Evolutionary conservation across 169 alveolate genomes (phyloP).

Genomic region (Prorocentrum cordatum): DNA sequence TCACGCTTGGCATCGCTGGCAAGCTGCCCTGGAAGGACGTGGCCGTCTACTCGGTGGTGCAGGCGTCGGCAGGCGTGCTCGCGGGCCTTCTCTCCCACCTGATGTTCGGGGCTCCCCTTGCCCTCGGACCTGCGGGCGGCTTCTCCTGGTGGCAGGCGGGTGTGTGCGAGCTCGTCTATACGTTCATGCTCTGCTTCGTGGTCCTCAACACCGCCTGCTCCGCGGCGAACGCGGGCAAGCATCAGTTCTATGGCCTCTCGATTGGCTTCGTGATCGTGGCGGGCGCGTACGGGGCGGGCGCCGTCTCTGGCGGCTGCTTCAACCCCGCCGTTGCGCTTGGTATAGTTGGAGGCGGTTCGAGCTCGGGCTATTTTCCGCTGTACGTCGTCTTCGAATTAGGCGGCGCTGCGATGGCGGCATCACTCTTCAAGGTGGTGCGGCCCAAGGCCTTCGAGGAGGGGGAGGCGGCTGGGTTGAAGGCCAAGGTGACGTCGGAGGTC

Average conservation of each 20-base stretch:
- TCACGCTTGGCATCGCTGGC: constrained; percentile 3
- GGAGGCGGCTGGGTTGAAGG: background rate
- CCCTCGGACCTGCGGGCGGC: constrained; percentile 33
- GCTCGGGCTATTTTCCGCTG: constrained; percentile 2
- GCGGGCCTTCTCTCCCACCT: constrained; percentile 18
- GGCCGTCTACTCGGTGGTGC: background rate
- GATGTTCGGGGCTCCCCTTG: constrained; percentile 27
- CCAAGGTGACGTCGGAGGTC: constrained; percentile 10
- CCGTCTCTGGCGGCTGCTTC: constrained; percentile 13
- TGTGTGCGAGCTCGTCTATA: constrained; percentile 32
- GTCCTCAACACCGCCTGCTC: background rate
- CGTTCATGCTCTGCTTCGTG: constrained; percentile 56
- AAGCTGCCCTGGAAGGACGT: background rate
- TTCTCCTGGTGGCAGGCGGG: constrained; percentile 60
- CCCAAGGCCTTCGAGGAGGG: background rate
- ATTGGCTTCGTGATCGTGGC: constrained; percentile 52
- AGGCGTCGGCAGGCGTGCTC: constrained; percentile 13
- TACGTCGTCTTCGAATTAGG: constrained; percentile 38
- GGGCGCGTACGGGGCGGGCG: constrained; percentile 15
- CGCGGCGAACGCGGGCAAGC: background rate
- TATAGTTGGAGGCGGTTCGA: background rate
- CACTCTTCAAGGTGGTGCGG: background rate
- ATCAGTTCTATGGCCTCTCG: constrained; percentile 56
- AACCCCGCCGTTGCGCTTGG: constrained; percentile 30
- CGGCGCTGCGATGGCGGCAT: constrained; percentile 58